Conservation (phyloP, 1,139 yeast species). For the Pichia sp. region DNA sequence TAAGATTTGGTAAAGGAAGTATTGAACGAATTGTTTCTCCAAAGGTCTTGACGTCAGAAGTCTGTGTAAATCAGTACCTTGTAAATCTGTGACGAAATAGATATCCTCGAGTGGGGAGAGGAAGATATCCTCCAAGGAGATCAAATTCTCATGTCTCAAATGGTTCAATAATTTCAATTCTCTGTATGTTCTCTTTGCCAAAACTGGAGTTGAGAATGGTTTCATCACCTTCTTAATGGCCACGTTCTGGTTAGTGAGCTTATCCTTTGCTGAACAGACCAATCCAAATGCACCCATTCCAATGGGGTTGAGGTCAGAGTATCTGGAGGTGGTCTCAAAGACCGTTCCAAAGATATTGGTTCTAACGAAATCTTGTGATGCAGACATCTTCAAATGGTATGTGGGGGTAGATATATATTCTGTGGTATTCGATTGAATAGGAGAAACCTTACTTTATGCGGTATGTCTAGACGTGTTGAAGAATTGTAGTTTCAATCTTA, state of each 20-base stretch:
- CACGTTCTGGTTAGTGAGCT: constrained; percentile 77
- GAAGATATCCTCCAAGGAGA: constrained; percentile 89
- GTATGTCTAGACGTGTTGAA: too few species aligned
- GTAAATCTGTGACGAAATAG: constrained; percentile 92
- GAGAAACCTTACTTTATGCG: too few species aligned
- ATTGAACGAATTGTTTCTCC: constrained; percentile 94
- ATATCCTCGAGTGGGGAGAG: constrained; percentile 94
- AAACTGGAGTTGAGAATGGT: constrained; percentile 90
- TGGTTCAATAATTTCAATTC: constrained; percentile 91
- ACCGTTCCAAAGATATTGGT: constrained; percentile 77
- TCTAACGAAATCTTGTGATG: constrained; percentile 27
- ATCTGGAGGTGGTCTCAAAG: constrained; percentile 87
- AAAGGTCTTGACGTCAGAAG: constrained; percentile 86
- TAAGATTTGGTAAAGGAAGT: constrained; percentile 87
- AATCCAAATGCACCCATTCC: constrained; percentile 99
- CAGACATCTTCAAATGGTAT: too few species aligned
- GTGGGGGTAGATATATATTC: too few species aligned
- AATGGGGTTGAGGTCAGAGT: constrained; percentile 89
- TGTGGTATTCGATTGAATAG: neutral
- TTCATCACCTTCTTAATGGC: constrained; percentile 98
- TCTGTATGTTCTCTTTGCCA: constrained; percentile 94
- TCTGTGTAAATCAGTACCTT: constrained; percentile 94
- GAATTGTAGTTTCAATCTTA: too few species aligned
- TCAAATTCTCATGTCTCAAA: constrained; percentile 88
- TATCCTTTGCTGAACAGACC: constrained; percentile 94